phyloP scores from a whole-genome alignment of 345 rosid species.

The Salix suchowensis region DNA sequence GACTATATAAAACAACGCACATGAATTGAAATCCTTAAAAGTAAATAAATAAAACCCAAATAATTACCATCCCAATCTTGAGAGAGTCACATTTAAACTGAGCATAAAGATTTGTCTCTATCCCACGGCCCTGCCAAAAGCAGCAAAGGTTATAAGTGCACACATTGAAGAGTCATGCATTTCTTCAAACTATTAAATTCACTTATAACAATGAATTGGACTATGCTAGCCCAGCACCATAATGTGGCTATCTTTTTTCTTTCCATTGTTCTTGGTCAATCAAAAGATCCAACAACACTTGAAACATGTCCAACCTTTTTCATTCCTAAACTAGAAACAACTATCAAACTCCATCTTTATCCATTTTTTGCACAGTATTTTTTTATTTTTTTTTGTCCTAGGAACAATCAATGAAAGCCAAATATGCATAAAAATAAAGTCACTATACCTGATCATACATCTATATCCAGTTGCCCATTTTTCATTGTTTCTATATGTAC shows the following conservation, averaged over 20 bases:
- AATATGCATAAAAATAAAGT: neutral
- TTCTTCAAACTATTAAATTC: neutral
- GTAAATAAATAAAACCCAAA: neutral
- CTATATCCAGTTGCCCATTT: neutral
- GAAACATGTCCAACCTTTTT: neutral
- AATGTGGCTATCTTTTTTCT: neutral
- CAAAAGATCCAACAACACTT: neutral
- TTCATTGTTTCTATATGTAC: neutral
- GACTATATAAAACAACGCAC: neutral
- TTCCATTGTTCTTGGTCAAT: neutral
- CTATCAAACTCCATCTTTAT: neutral
- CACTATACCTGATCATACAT: neutral
- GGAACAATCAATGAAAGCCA: neutral
- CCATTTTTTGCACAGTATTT: neutral
- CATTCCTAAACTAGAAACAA: neutral
- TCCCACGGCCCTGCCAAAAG: slow-evolving; percentile 84
- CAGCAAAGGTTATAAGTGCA: neutral
- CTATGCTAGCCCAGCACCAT: neutral
- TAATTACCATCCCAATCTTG: slow-evolving; percentile 89
- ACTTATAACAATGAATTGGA: neutral
- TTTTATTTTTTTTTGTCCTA: neutral
- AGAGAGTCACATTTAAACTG: slow-evolving; percentile 95
- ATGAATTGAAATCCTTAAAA: neutral
- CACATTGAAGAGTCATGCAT: neutral
- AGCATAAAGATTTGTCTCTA: slow-evolving; percentile 96